Evolutionary conservation across 2,329 filamentous ascomycete genomes (phyloP).

Genomic region (Diaporthe amygdali): DNA sequence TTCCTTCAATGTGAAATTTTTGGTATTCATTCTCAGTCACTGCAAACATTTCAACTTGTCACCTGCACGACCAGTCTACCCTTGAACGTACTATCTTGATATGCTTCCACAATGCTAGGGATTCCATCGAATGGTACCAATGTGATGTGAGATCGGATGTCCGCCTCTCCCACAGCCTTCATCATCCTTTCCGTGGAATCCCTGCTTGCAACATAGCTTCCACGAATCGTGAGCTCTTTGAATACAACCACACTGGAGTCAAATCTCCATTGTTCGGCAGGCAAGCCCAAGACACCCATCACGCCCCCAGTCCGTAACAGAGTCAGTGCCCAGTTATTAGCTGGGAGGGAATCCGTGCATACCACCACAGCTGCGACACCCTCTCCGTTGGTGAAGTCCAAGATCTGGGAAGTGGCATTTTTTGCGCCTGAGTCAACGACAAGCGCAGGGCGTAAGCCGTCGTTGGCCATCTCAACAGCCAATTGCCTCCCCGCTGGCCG

Average conservation of each 20-base stretch:
- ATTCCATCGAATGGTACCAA: background rate
- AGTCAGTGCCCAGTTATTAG: background rate
- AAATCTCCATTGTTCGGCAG: background rate
- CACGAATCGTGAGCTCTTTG: background rate
- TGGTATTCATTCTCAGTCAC: no score
- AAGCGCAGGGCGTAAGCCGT: background rate
- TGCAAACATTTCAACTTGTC: background rate
- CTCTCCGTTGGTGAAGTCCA: background rate
- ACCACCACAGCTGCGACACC: background rate
- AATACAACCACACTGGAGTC: background rate
- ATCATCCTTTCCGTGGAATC: background rate
- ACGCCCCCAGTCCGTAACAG: background rate
- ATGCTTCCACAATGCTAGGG: background rate
- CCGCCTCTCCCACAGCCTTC: background rate
- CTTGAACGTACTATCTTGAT: constrained; percentile 3
- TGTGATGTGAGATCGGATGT: background rate
- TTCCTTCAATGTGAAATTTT: no score
- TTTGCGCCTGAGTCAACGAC: background rate
- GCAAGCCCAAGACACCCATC: background rate
- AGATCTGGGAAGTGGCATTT: background rate
- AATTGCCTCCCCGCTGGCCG: background rate
- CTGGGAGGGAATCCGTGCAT: background rate
- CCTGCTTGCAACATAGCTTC: background rate
- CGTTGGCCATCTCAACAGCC: background rate
- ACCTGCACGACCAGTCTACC: constrained; percentile 2